Conservation (phyloP, 768 basidiomycete species). For the Serendipita sp. region DNA sequence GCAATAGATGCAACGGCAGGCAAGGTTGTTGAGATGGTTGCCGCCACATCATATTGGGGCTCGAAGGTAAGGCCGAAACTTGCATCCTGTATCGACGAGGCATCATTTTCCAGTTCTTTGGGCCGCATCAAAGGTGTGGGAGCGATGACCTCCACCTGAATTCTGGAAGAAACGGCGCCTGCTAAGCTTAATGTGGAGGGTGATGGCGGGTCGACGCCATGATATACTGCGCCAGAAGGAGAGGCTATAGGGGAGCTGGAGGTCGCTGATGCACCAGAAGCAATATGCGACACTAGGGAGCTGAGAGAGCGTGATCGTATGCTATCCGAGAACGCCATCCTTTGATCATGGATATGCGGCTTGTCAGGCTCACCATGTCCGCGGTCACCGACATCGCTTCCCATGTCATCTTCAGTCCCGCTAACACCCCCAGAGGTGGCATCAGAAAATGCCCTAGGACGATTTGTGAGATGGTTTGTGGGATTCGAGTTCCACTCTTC, state of each 20-base stretch:
- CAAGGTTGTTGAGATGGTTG: not conserved
- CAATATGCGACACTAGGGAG: no score
- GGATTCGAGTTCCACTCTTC: not conserved
- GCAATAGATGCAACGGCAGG: not conserved
- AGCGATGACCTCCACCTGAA: conserved; percentile 4
- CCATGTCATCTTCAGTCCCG: not conserved
- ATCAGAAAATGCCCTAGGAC: not conserved
- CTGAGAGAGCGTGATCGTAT: no score
- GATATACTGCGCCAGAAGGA: not conserved
- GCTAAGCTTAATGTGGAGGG: not conserved
- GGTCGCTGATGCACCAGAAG: not conserved
- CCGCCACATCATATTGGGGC: not conserved
- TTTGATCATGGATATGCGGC: not conserved
- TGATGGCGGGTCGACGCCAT: not conserved
- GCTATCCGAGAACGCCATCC: no score
- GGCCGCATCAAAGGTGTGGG: not conserved
- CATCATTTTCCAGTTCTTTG: not conserved
- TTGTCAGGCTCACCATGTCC: not conserved
- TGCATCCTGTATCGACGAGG: not conserved
- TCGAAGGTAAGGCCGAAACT: not conserved
- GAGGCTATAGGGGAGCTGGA: not conserved
- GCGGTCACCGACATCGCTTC: not conserved
- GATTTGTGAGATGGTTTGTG: no score
- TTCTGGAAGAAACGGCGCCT: not conserved
- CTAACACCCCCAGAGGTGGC: not conserved